Evolutionary conservation across 352 stramenopile genomes (phyloP).

Genomic region (Aphanomyces astaci): DNA sequence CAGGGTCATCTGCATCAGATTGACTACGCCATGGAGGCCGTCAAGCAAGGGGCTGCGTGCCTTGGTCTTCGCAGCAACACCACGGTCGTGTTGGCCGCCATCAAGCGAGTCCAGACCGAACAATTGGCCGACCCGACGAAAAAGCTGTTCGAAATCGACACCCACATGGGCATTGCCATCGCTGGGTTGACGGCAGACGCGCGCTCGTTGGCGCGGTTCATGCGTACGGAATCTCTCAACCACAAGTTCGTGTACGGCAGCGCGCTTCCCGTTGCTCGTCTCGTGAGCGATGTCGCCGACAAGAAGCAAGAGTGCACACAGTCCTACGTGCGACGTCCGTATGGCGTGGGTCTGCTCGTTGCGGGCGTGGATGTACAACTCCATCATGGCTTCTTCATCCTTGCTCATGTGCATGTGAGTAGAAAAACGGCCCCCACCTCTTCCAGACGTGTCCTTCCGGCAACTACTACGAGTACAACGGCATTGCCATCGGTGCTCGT

Average conservation of each 20-base stretch:
- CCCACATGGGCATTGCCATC: constrained; percentile 97
- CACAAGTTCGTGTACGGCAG: constrained; percentile 99
- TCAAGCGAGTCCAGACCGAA: constrained; percentile 78
- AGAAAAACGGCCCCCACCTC: constrained; percentile 96
- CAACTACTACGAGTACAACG: constrained; percentile 99
- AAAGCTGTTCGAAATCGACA: constrained; percentile 98
- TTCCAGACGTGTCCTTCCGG: constrained; percentile 98
- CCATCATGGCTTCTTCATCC: constrained; percentile 7
- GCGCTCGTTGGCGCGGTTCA: constrained; percentile 90
- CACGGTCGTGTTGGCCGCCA: constrained; percentile 88
- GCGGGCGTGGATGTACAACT: constrained; percentile 78
- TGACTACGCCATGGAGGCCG: constrained; percentile 93
- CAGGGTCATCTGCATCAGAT: constrained; percentile 99
- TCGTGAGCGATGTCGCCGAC: constrained; percentile 96
- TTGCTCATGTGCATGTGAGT: too few relatives aligned
- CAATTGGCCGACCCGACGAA: constrained; percentile 96
- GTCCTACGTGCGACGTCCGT: constrained; percentile 97
- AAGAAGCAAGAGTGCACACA: constrained; percentile 99
- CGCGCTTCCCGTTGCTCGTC: constrained; percentile 86
- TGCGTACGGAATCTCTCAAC: constrained; percentile 98
- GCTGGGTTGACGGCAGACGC: constrained; percentile 96
- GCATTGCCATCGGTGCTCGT: constrained; percentile 94
- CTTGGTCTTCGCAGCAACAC: constrained; percentile 92
- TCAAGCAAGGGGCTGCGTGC: constrained; percentile 94
- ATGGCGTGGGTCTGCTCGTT: constrained; percentile 97